phyloP scores from a whole-genome alignment of 306 rosid genomes.

The Ochetophila trinervis region DNA sequence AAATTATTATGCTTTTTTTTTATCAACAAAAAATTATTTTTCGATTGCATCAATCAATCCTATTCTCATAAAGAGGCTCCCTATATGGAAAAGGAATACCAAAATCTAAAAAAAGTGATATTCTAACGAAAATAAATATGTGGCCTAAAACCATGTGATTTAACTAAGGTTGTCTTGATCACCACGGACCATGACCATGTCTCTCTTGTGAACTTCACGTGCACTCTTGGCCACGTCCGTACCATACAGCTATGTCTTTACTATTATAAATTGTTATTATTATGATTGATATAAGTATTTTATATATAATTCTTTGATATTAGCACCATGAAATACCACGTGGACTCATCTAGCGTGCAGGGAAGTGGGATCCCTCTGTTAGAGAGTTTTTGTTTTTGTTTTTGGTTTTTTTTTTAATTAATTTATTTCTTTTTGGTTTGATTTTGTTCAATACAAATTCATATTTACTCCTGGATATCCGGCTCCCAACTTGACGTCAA shows the following conservation, averaged over 20 bases:
- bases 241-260: slow-evolving; percentile 23
- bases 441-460: no score
- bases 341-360: neutral
- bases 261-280: neutral
- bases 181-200: slow-evolving; percentile 38
- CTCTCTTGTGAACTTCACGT: slow-evolving; percentile 41
- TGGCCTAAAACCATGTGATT: slow-evolving; percentile 26
- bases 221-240: slow-evolving; percentile 28
- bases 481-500: no score
- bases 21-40: no score
- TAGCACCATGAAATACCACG: neutral
- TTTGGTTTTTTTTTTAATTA: no score
- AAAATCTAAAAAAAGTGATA: neutral
- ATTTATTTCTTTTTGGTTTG: no score
- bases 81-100: slow-evolving; percentile 27
- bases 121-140: slow-evolving; percentile 14
- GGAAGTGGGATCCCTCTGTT: neutral
- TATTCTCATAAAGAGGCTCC: no score
- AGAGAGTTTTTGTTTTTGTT: no score
- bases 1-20: no score
- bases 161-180: slow-evolving; percentile 34
- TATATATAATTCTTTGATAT: neutral
- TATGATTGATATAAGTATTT: neutral
- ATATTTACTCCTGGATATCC: no score
- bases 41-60: no score